phyloP scores from a whole-genome alignment of 225 moss, liverwort and hornwort species.

The Bryum argenteum region DNA sequence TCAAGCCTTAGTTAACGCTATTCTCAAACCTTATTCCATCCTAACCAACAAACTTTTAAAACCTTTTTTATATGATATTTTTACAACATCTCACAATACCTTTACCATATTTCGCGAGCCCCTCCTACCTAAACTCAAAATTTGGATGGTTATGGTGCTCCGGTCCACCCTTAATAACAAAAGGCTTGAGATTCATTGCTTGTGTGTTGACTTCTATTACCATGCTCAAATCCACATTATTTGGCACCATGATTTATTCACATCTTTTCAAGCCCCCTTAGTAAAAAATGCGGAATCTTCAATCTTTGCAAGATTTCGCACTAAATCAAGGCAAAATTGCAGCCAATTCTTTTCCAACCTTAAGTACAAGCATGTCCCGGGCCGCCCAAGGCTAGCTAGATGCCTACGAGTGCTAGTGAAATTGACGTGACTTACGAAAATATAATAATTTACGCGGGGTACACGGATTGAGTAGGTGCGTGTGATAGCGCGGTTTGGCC shows the following conservation, averaged over 20 bases:
- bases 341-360: background rate
- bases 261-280: background rate
- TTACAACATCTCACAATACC: too few species aligned
- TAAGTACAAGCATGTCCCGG: background rate
- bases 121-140: too few species aligned
- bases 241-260: background rate
- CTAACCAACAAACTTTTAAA: too few species aligned
- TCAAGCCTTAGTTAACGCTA: too few species aligned
- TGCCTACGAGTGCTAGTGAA: background rate
- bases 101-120: too few species aligned
- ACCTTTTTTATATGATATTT: too few species aligned
- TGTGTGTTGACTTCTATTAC: constrained; percentile 2
- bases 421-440: constrained; percentile 6
- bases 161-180: too few species aligned
- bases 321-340: background rate
- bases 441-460: constrained; percentile 16
- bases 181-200: background rate
- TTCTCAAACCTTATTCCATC: too few species aligned
- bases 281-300: background rate
- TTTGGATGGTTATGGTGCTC: too few species aligned
- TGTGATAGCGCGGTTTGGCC: constrained; percentile 32
- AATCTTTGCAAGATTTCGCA: background rate
- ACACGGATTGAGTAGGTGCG: constrained; percentile 40
- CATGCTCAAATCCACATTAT: background rate
- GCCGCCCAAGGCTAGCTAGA: background rate